A percentile compares a stretch with the other conserved stretches of the same genome.
Conservation (phyloP, 1,284 basidiomycete genomes). For the Ceratobasidium sp. region DNA sequence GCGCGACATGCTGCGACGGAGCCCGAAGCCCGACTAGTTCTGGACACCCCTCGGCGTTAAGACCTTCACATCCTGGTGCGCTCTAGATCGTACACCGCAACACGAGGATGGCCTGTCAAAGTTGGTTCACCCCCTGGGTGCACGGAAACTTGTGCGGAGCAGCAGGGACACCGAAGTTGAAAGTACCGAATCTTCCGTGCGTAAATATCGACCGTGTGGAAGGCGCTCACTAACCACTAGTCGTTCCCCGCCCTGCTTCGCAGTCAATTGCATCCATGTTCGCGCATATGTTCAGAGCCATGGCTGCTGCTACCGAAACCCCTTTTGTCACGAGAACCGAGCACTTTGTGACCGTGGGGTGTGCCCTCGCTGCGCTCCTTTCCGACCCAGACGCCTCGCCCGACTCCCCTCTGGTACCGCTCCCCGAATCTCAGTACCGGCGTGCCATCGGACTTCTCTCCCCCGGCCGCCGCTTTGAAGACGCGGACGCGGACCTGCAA, state of each 20-base stretch:
- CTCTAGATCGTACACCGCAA: neutral
- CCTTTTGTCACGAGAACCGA: neutral
- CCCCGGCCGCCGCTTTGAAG: neutral
- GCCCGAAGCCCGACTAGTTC: too few species aligned
- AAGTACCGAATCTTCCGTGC: too few species aligned
- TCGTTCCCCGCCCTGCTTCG: too few species aligned
- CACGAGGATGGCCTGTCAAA: neutral
- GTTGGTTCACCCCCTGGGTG: neutral
- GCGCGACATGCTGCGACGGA: too few species aligned
- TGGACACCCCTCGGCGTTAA: too few species aligned
- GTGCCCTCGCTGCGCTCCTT: neutral
- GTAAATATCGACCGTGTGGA: too few species aligned
- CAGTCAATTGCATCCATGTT: too few species aligned
- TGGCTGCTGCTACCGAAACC: too few species aligned
- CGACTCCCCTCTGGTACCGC: neutral
- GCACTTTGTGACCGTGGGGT: neutral
- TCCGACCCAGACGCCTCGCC: neutral
- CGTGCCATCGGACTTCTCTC: neutral
- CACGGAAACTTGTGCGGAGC: too few species aligned
- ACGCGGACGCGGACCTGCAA: neutral
- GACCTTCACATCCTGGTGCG: neutral
- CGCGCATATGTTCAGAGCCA: too few species aligned
- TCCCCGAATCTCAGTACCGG: neutral
- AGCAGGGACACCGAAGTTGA: too few species aligned
- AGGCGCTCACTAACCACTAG: too few species aligned